phyloP scores from a whole-genome alignment of 352 stramenopile genomes.

The Phytophthora megakarya region DNA sequence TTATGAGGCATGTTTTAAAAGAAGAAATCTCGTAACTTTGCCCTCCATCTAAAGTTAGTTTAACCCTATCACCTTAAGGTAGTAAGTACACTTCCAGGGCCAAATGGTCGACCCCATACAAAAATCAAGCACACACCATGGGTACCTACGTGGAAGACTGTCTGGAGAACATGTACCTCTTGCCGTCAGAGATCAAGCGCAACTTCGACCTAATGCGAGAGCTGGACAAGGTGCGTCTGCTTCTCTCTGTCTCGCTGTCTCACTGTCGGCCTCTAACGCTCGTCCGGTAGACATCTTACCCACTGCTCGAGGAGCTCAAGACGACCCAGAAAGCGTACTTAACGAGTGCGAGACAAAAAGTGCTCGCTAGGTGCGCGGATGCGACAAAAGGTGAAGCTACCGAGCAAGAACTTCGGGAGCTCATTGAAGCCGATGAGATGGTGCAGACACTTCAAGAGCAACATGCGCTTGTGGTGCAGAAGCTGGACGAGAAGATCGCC shows the following conservation, averaged over 20 bases:
- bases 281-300: slow-evolving; percentile 63
- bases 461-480: slow-evolving; percentile 78
- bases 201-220: slow-evolving; percentile 91
- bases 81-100: slow-evolving; percentile 15
- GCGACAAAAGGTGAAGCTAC: slow-evolving; percentile 51
- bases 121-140: slow-evolving; percentile 44
- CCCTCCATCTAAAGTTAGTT: too few species aligned
- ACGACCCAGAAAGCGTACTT: slow-evolving; percentile 70
- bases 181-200: slow-evolving; percentile 88
- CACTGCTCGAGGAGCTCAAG: slow-evolving; percentile 78
- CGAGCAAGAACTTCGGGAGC: slow-evolving; percentile 63
- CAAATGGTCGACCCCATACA: slow-evolving; percentile 14
- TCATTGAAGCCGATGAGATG: slow-evolving; percentile 64
- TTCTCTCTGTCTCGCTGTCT: background rate
- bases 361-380: slow-evolving; percentile 66
- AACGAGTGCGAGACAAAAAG: slow-evolving; percentile 57
- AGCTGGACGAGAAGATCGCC: slow-evolving; percentile 88
- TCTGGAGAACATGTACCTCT: slow-evolving; percentile 90
- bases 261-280: slow-evolving; percentile 13
- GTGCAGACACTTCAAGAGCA: slow-evolving; percentile 54
- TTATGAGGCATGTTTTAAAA: too few species aligned
- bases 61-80: too few species aligned
- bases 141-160: slow-evolving; percentile 89
- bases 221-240: slow-evolving; percentile 71
- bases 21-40: too few species aligned